phyloP scores from a whole-genome alignment of 2,329 filamentous ascomycete species.

The Ophiocordyceps robertsii region DNA sequence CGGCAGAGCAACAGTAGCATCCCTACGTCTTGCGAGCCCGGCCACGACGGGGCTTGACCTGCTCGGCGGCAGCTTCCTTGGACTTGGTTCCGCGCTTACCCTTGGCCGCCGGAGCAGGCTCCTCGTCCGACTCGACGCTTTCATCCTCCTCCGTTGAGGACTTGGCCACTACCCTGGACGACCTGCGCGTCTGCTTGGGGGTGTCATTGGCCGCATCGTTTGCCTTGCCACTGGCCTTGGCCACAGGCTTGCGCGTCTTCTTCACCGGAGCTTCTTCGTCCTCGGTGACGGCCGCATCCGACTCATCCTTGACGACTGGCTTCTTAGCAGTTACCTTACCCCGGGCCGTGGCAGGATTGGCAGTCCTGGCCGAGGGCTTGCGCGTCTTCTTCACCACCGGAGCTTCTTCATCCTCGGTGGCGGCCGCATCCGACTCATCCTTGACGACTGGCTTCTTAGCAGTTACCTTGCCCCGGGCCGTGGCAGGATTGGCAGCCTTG shows the following conservation, averaged over 20 bases:
- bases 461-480: constrained; percentile 1
- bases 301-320: constrained; percentile 7
- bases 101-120: constrained; percentile 15
- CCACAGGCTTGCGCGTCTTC: constrained; percentile 1
- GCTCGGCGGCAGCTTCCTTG: constrained; percentile 8
- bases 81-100: constrained; percentile 14
- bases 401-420: constrained; percentile 6
- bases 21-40: constrained; percentile 12
- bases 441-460: constrained; percentile 6
- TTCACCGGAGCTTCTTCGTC: constrained; percentile 6
- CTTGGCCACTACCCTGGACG: constrained; percentile 1
- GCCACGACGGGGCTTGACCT: constrained; percentile 7
- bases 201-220: neutral
- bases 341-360: neutral
- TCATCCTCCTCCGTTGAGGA: constrained; percentile 3
- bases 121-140: constrained; percentile 1
- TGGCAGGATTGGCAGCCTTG: neutral
- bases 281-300: constrained; percentile 1
- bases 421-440: constrained; percentile 4
- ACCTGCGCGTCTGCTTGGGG: constrained; percentile 1
- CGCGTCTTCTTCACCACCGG: constrained; percentile 3
- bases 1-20: neutral
- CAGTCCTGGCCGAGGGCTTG: constrained; percentile 5
- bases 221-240: constrained; percentile 3
- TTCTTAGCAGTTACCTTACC: constrained; percentile 3